Evolutionary conservation across 2,329 filamentous ascomycete species (phyloP).

Genomic region (Grosmannia penicillata): DNA sequence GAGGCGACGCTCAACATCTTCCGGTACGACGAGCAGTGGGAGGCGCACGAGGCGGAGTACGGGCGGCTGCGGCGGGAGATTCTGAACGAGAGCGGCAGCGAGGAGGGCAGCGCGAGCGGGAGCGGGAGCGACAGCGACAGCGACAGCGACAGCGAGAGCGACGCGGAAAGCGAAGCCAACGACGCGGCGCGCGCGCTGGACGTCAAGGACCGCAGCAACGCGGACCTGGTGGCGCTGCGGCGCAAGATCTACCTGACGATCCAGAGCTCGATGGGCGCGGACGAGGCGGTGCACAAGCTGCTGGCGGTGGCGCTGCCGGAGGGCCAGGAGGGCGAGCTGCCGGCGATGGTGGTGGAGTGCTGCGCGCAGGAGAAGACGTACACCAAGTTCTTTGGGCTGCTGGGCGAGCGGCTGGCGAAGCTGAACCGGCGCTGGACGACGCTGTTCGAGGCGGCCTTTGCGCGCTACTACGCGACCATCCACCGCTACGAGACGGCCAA

Average conservation of each 20-base stretch:
- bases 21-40: conserved; percentile 82
- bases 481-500: conserved; percentile 95
- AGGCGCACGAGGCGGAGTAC: conserved; percentile 83
- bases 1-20: conserved; percentile 89
- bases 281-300: conserved; percentile 94
- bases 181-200: conserved; percentile 73
- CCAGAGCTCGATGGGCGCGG: conserved; percentile 89
- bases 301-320: conserved; percentile 83
- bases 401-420: conserved; percentile 90
- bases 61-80: conserved; percentile 86
- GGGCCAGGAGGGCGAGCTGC: conserved; percentile 78
- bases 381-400: conserved; percentile 90
- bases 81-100: conserved; percentile 75
- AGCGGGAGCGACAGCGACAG: conserved; percentile 39
- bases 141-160: conserved; percentile 38
- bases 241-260: conserved; percentile 95
- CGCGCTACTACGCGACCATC: conserved; percentile 92
- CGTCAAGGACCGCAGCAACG: conserved; percentile 96
- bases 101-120: conserved; percentile 30
- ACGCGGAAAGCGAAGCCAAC: conserved; percentile 35
- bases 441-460: conserved; percentile 79
- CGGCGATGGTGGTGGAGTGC: conserved; percentile 94
- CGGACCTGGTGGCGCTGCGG: conserved; percentile 83
- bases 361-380: conserved; percentile 95
- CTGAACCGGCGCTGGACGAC: conserved; percentile 91